These are phyloP conservation scores for Venturia asperata DNA, from an alignment of 2,329 filamentous ascomycete species.

Conservation along the genomic window DNA sequence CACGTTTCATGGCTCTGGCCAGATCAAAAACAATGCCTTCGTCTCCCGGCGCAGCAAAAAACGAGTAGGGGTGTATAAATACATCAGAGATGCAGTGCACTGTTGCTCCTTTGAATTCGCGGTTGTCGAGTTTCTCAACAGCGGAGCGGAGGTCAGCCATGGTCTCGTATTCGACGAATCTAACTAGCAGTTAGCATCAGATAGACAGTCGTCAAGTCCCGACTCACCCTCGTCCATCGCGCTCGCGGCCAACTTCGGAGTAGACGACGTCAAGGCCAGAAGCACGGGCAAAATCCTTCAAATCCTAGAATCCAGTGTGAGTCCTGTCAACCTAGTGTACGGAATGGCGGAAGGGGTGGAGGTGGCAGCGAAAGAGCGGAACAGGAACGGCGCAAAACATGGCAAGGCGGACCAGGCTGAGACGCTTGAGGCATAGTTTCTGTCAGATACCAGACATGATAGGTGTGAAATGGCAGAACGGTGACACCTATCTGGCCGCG, in stretches of 20 bases:
- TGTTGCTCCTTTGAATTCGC: conserved; percentile 83
- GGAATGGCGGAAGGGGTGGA: not conserved
- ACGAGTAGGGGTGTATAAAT: conserved; percentile 31
- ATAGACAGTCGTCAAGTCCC: conserved; percentile 6
- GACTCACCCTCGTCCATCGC: conserved; percentile 82
- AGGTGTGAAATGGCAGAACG: conserved; percentile 34
- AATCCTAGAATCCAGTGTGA: conserved; percentile 85
- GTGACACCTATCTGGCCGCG: conserved; percentile 36
- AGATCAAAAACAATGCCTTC: too few species aligned
- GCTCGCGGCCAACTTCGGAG: conserved; percentile 88
- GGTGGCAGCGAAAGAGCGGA: not conserved
- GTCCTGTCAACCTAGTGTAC: conserved; percentile 42
- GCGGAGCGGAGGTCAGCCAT: conserved; percentile 81
- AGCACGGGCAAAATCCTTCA: conserved; percentile 98
- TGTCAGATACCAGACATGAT: conserved; percentile 24
- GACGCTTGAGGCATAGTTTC: not conserved
- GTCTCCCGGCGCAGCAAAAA: too few species aligned
- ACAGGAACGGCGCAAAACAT: not conserved
- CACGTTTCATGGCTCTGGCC: too few species aligned
- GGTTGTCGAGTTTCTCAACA: conserved; percentile 87
- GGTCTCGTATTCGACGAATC: conserved; percentile 97
- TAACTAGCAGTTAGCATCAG: conserved; percentile 33
- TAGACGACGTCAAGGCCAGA: conserved; percentile 97
- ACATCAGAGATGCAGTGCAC: conserved; percentile 88
- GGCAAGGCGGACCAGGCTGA: conserved; percentile 10